Base-by-base conservation (phyloP, 441 rosid species). In the Hypseocharis bilobata region DNA sequence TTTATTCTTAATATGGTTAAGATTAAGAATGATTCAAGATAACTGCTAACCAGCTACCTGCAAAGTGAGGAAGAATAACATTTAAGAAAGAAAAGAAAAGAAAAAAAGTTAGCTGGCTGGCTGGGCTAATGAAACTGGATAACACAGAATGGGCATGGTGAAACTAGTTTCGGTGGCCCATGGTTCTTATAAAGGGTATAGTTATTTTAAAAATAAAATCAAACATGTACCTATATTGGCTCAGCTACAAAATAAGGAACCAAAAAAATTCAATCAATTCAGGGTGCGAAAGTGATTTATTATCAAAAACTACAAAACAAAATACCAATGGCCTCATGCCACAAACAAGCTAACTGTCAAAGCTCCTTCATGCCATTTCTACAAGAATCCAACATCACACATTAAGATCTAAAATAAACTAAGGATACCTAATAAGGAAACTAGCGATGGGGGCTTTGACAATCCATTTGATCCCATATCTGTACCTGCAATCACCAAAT, bases 401-500 rank as follows among this genome's bases (percentile, higher is more conserved):
- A 14, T 62, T 42, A 22, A 27, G 38, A 16, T 27, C 14, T 23
- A 30, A 36, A 60, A 36, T 14, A 13, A 60, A 38, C 20, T 2
- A 32, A 28, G 51, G 79, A 40, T 88, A 92, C 96, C 96, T 82
- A 89, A 76, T 78, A 92, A 85, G 69, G 96, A 80, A 63, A 88
- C 79, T 64, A 92, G 72, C 27, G 98, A 88, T 0, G 98, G 96
- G 36, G 85, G 77, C 72, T 82, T 83, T 40, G 92, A 79, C 74
- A 80, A 79, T 73, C 77, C 91, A 27, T 85, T 82, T 61, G 85
- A 29, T 76, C 77, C 84, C 78, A 80, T 63, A 78, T 83, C 83
- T 22, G 82, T 32, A 68, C 89, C 96, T 85, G 87, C 63, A 72
- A 66, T 71, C n/a, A n/a, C 30, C 68, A 55, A 55, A 63, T 62